Evolutionary conservation across 2,329 filamentous ascomycete genomes (phyloP).

Genomic region (Penicillium digitatum): DNA sequence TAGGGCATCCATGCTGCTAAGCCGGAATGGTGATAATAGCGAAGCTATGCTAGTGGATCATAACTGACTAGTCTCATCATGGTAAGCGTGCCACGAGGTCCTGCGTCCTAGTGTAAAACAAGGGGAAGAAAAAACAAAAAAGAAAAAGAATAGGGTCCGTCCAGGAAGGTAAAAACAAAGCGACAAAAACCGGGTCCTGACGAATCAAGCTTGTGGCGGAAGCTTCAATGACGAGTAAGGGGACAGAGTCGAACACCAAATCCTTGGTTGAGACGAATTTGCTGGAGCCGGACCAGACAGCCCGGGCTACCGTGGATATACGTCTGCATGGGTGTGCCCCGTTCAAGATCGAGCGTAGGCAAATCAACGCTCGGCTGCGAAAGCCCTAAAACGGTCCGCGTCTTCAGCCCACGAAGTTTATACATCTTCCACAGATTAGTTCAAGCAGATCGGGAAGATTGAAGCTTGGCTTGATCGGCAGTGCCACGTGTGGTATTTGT

Average conservation of each 20-base stretch:
- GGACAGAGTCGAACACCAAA: conserved; percentile 2
- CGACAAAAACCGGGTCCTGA: conserved; percentile 3
- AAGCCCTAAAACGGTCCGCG: conserved; percentile 8
- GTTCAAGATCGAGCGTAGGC: conserved; percentile 7
- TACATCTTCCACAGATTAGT: background rate
- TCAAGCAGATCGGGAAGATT: conserved; percentile 12
- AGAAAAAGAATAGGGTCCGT: conserved; percentile 10
- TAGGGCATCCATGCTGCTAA: conserved; percentile 11
- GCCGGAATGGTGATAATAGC: conserved; percentile 4
- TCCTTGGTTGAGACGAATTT: conserved; percentile 9
- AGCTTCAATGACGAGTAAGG: conserved; percentile 15
- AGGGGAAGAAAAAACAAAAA: background rate
- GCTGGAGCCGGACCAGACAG: conserved; percentile 11
- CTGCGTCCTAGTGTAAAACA: conserved; percentile 12
- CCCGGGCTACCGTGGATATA: background rate
- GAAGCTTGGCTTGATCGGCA: conserved; percentile 22
- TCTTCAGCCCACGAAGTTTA: conserved; percentile 6
- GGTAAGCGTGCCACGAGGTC: conserved; percentile 22
- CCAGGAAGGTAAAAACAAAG: background rate
- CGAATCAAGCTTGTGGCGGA: conserved; percentile 20
- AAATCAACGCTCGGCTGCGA: conserved; percentile 18
- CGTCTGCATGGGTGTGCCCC: conserved; percentile 23
- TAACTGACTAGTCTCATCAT: conserved; percentile 5
- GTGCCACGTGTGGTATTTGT: background rate
- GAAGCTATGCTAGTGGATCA: conserved; percentile 2